Evolutionary conservation across 1,139 yeast genomes (phyloP), one percentile per base, ranked within the genome.

Genomic region (Pichia sp.): DNA sequence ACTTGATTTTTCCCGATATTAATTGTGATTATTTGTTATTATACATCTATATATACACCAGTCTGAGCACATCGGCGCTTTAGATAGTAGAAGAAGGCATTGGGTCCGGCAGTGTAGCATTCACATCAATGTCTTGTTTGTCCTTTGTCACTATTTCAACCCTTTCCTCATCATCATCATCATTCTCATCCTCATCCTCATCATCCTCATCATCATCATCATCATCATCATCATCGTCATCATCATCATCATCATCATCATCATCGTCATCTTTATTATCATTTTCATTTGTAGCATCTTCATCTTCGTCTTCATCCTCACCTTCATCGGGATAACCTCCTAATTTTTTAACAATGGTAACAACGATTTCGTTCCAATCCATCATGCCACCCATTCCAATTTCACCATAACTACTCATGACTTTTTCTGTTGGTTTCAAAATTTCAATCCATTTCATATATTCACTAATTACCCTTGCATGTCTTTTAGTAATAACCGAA

Each of bases 351-450:
- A 86, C 95, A 47, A 86, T 76, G 56, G 76, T 79, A 56, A 87
- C 91, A 23, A 87, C 95, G 52, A 89, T 82, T 62, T 88, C 96
- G 62, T 86, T 85, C 75, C 83, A 80, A 56, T 83, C 91, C 80
- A 82, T 78, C 93, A 83, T 83, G 42, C 93, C 93, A 31, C 93
- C 91, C 89, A 83, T 85, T 26, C 96, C 96, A 48, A 89, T 88
- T 56, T 88, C 96, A 45, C 97, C 96, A 62, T 86, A 87, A 41
- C 88, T 78, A 23, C 95, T 94, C 45, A 85, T 84, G 8, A 89
- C 95, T 60, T 89, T 89, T 59, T 89, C 97, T 4, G 86, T 88
- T 0, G 97, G 97, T 59, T 81, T 84, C 53, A 89, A 67, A 20
- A 88, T 73, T 54, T 86, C 95, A 44, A 88, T 82, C 89, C 94